Percentiles rank a stretch among this genome's conserved stretches.
Evolutionary conservation across 495 filamentous ascomycete species (phyloP).

Genomic region (Haplographium delicatum): DNA sequence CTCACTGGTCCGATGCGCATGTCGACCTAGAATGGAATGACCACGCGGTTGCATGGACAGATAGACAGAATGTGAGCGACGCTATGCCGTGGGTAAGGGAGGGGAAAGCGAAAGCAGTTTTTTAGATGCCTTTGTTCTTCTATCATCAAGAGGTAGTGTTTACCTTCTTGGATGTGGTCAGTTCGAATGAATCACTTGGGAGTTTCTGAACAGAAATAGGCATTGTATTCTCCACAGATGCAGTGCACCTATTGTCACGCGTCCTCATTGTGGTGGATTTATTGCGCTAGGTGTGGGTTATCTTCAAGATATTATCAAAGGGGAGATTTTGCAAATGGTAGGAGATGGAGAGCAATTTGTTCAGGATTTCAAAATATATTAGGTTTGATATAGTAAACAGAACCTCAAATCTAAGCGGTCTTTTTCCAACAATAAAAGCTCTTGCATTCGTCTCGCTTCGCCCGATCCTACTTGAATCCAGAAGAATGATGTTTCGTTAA

Average conservation of each 20-base stretch:
- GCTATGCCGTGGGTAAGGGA: slow-evolving; percentile 1
- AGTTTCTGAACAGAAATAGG: too few species aligned
- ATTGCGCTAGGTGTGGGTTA: slow-evolving; percentile 2
- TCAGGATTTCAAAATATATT: neutral
- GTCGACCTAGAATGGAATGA: neutral
- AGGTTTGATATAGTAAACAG: too few species aligned
- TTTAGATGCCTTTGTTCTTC: too few species aligned
- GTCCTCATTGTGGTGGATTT: neutral
- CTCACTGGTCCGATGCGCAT: neutral
- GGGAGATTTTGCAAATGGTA: neutral
- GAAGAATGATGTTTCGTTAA: too few species aligned
- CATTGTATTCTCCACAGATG: neutral
- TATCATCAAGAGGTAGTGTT: too few species aligned
- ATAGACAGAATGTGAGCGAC: neutral
- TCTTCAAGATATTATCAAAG: slow-evolving; percentile 8
- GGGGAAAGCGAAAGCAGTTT: neutral
- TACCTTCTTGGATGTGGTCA: too few species aligned
- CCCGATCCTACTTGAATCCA: too few species aligned
- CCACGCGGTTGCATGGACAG: neutral
- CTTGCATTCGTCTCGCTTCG: too few species aligned
- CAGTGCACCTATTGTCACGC: neutral
- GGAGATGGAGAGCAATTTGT: neutral
- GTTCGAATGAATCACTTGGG: too few species aligned
- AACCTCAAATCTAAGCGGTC: too few species aligned
- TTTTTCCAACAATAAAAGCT: too few species aligned